Evolutionary conservation across 208 protist species (phyloP).

Genomic region (Trichomonas tenax): DNA sequence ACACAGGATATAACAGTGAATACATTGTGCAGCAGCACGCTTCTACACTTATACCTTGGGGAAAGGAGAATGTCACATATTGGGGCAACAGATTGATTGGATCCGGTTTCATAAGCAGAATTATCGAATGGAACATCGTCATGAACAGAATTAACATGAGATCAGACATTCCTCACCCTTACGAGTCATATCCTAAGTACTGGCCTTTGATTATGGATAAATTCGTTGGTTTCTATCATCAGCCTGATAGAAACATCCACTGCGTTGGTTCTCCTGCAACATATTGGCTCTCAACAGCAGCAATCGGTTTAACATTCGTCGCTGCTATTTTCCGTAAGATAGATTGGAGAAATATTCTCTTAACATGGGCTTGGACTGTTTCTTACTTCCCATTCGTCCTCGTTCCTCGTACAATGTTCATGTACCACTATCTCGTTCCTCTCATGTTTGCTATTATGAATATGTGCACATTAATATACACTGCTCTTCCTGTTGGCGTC

Average conservation of each 20-base stretch:
- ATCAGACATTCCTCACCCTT: not conserved
- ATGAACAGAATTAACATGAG: not conserved
- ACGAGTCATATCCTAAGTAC: not conserved
- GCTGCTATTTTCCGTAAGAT: not conserved
- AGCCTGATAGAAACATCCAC: not conserved
- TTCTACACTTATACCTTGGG: not conserved
- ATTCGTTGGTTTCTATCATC: not conserved
- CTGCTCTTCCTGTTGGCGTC: not conserved
- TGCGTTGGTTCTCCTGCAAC: not conserved
- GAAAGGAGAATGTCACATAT: not conserved
- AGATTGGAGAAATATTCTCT: not conserved
- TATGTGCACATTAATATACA: not conserved
- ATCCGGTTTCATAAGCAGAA: not conserved
- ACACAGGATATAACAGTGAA: not conserved
- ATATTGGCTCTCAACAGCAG: not conserved
- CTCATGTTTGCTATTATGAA: not conserved
- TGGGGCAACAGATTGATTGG: not conserved
- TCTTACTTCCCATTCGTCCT: not conserved
- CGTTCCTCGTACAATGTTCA: not conserved
- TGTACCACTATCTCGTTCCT: not conserved
- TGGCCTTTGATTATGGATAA: not conserved
- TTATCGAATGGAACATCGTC: not conserved
- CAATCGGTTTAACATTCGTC: not conserved
- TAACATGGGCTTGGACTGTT: not conserved
- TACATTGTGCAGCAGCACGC: not conserved